These are phyloP conservation scores for Evansstolkia leycettana DNA, from an alignment of 495 filamentous ascomycete species.

Conservation along the genomic window DNA sequence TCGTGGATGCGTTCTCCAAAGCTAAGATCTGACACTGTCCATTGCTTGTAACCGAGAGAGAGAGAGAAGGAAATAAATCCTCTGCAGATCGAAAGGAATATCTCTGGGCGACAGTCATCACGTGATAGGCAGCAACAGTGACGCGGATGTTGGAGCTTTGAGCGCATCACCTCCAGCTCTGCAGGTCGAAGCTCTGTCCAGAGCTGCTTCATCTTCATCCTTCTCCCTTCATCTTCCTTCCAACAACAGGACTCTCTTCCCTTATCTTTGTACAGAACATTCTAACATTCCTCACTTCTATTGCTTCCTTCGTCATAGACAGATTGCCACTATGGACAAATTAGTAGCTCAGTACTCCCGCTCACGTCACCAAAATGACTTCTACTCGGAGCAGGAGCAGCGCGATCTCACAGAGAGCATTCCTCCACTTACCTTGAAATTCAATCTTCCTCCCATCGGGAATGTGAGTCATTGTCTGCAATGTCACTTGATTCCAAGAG, in stretches of 20 bases:
- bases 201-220: conserved; percentile 1
- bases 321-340: conserved; percentile 70
- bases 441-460: conserved; percentile 85
- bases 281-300: conserved; percentile 1
- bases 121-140: conserved; percentile 30
- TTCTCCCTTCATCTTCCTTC: not conserved
- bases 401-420: conserved; percentile 54
- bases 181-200: conserved; percentile 20
- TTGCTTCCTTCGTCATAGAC: conserved; percentile 1
- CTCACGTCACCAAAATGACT: conserved; percentile 58
- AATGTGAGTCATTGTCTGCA: conserved; percentile 45
- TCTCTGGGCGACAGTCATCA: no score
- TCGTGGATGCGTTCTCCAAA: no score
- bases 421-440: conserved; percentile 72
- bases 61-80: no score
- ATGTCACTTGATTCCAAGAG: not conserved
- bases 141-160: conserved; percentile 28
- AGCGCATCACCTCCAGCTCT: conserved; percentile 7
- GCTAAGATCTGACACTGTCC: no score
- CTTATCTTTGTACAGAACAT: conserved; percentile 1
- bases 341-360: conserved; percentile 82
- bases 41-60: no score
- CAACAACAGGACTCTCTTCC: not conserved
- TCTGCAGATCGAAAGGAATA: no score
- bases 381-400: conserved; percentile 61